Conservation (phyloP, 805 yeast species). For the Tetrapisispora arboricola region DNA sequence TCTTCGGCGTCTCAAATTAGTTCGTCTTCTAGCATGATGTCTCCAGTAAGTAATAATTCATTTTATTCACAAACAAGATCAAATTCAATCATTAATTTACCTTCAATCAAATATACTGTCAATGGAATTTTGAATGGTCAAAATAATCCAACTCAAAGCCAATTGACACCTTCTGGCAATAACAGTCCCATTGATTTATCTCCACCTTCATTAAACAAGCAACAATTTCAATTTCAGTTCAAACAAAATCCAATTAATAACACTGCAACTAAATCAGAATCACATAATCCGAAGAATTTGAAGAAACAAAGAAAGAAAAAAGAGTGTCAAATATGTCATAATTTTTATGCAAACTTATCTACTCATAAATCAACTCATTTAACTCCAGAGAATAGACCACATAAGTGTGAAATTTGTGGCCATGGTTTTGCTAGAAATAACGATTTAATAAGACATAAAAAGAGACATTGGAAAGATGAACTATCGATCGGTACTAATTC, state of each 20-base stretch:
- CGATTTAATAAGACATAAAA: slow-evolving; percentile 75
- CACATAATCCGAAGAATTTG: slow-evolving; percentile 6
- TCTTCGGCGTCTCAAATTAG: background rate
- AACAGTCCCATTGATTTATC: background rate
- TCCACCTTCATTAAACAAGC: background rate
- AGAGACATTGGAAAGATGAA: slow-evolving; percentile 69
- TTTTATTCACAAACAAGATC: background rate
- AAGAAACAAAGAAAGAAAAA: slow-evolving; percentile 50
- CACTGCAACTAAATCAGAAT: background rate
- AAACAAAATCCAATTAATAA: no score
- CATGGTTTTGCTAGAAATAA: slow-evolving; percentile 85
- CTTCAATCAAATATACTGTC: background rate
- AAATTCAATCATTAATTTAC: background rate
- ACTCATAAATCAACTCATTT: slow-evolving; percentile 76
- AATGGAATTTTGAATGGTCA: background rate
- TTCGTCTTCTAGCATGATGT: background rate
- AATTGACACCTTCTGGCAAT: background rate
- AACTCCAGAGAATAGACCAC: slow-evolving; percentile 64
- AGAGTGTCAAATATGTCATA: slow-evolving; percentile 61
- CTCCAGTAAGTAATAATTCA: background rate
- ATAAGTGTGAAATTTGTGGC: slow-evolving; percentile 62
- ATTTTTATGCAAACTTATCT: slow-evolving; percentile 66
- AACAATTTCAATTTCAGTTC: background rate
- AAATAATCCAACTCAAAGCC: background rate
- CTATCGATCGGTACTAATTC: background rate